A percentile compares a stretch with the other conserved stretches of the same genome.
phyloP scores from a whole-genome alignment of 2,329 filamentous ascomycete species.

The Sclerotinia nivalis region DNA sequence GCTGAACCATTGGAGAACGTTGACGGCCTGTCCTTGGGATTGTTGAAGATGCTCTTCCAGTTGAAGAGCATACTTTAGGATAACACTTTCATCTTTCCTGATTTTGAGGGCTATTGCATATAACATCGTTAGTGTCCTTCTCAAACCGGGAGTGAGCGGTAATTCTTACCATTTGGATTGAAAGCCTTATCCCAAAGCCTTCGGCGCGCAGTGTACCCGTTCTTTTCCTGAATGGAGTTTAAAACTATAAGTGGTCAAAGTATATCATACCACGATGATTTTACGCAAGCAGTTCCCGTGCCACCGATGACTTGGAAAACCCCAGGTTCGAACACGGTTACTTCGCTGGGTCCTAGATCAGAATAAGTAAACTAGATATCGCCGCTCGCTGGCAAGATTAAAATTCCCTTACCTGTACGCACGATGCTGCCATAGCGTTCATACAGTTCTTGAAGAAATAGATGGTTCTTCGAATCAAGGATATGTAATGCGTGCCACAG shows the following conservation, averaged over 20 bases:
- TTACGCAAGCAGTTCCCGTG: neutral
- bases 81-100: too few relatives aligned
- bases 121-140: too few relatives aligned
- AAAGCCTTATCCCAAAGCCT: neutral
- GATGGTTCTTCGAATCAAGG: slow-evolving; percentile 1
- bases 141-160: too few relatives aligned
- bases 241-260: neutral
- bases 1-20: slow-evolving; percentile 2
- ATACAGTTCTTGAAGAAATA: neutral
- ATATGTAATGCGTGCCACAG: slow-evolving; percentile 1
- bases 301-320: slow-evolving; percentile 3
- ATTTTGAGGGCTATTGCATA: too few relatives aligned
- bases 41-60: too few relatives aligned
- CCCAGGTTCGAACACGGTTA: slow-evolving; percentile 4
- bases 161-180: neutral
- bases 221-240: too few relatives aligned
- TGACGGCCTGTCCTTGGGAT: too few relatives aligned
- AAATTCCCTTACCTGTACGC: neutral
- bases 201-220: neutral
- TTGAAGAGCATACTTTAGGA: too few relatives aligned
- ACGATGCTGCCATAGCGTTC: neutral
- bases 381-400: too few relatives aligned
- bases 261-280: slow-evolving; percentile 11
- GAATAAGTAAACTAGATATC: too few relatives aligned
- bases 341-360: neutral